phyloP scores from a whole-genome alignment of 306 rosid genomes.

The Lathyrus tuberosus region DNA sequence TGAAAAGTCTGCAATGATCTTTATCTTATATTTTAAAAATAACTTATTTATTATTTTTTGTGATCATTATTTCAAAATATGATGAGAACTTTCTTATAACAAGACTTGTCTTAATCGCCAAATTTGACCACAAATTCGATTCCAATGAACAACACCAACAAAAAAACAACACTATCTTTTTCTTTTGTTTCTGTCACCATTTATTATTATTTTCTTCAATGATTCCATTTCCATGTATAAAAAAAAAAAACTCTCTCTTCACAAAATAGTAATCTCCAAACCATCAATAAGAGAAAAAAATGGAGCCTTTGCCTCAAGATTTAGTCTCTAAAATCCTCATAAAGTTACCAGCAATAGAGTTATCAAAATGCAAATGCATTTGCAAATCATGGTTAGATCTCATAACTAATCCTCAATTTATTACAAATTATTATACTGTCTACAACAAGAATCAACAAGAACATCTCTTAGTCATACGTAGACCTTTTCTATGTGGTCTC shows the following conservation, averaged over 20 bases:
- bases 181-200: background rate
- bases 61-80: no score
- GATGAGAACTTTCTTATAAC: background rate
- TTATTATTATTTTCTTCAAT: background rate
- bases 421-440: slow-evolving; percentile 5
- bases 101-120: background rate
- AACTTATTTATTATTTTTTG: background rate
- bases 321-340: slow-evolving; percentile 36
- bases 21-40: background rate
- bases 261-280: background rate
- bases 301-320: slow-evolving; percentile 38
- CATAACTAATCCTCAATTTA: slow-evolving; percentile 32
- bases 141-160: background rate
- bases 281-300: background rate
- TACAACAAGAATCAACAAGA: background rate
- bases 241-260: background rate
- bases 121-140: background rate
- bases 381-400: slow-evolving; percentile 42
- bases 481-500: slow-evolving; percentile 33
- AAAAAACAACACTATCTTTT: background rate
- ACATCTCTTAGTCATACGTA: slow-evolving; percentile 32
- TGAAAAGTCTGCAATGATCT: background rate
- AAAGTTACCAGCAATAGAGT: slow-evolving; percentile 28
- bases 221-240: background rate
- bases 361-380: slow-evolving; percentile 21